A percentile compares a stretch with the other conserved stretches of the same genome.
These are phyloP conservation scores for Claviceps sp. DNA, from an alignment of 2,329 filamentous ascomycete species.

Conservation along the genomic window DNA sequence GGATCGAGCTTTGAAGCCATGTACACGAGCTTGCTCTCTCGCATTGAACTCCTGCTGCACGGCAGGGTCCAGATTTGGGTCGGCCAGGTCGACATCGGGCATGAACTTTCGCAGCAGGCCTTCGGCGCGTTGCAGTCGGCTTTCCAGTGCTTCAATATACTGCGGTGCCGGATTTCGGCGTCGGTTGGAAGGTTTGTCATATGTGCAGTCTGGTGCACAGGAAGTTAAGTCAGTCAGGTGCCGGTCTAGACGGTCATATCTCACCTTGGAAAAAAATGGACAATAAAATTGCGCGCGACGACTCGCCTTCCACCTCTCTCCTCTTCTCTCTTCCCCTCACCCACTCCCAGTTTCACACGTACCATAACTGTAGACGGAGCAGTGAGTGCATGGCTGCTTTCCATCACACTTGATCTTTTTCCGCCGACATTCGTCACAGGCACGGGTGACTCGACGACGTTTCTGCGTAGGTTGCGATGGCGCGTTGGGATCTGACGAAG, in stretches of 20 bases:
- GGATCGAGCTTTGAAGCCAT: constrained; percentile 28
- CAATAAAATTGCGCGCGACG: too few species aligned
- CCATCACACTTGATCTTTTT: constrained; percentile 86
- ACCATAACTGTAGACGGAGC: constrained; percentile 98
- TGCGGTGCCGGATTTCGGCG: constrained; percentile 82
- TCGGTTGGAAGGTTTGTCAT: constrained; percentile 87
- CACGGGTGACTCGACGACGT: constrained; percentile 62
- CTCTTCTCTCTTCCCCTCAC: too few species aligned
- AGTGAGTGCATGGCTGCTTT: constrained; percentile 85
- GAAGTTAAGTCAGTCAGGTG: background rate
- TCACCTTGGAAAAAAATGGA: too few species aligned
- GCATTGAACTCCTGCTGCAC: constrained; percentile 56
- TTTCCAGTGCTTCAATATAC: constrained; percentile 83
- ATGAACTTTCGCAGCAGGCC: constrained; percentile 64
- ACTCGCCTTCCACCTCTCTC: too few species aligned
- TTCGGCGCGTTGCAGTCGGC: constrained; percentile 70
- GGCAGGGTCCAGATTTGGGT: constrained; percentile 67
- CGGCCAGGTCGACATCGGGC: constrained; percentile 73
- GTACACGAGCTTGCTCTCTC: constrained; percentile 36
- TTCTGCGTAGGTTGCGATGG: constrained; percentile 55
- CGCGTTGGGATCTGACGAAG: constrained; percentile 17
- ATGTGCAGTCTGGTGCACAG: constrained; percentile 64
- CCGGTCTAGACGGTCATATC: background rate
- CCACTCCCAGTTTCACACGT: constrained; percentile 17
- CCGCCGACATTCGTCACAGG: constrained; percentile 69